Evolutionary conservation across 345 rosid species (phyloP), one percentile per base, ranked within the genome.

Genomic region (Capsella bursapastoris): DNA sequence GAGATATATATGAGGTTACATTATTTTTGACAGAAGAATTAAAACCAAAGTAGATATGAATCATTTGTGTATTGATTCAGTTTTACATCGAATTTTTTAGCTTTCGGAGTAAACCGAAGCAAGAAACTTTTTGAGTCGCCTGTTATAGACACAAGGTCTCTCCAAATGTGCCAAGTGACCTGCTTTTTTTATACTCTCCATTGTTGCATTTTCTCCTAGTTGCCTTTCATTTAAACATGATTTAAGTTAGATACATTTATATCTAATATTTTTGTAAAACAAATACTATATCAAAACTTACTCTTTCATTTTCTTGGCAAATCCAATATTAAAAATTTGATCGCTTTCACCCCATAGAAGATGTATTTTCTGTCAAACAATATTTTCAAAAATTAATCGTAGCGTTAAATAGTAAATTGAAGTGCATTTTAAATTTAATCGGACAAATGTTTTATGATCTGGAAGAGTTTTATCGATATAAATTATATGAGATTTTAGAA

Each of bases 301-400:
- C 98, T 81, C 85, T 85, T 86, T 90, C 96, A 94, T 90, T 78
- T 74, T 87, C 78, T 84, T 83, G 49, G 97, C 98, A 5, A 82
- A 78, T 71, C 84, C 95, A 64, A 90, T 69, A 31, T 80, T 84
- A 81, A 94, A 91, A 31, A 88, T 68, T 32, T 83, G 88, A 29
- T 94, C 98, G 57, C 81, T 72, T 77, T 91, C 95, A 1, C 98
- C 98, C 97, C 96, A 93, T 27, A 93, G 47, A 2, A 93, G 89
- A 83, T 86, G 91, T 78, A 94, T 84, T 68, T 81, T 94, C 98
- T 93, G 85, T 83, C 80, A n/a, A 44, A 32, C 5, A 4, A 6
- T 8, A 6, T 22, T 22, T 22, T 22, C 1, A 2, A 12, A 2
- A 15, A 22, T 51, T 11, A 62, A 43, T 16, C 8, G 12, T n/a